A percentile compares a stretch with the other conserved stretches of the same genome.
Conservation (phyloP, 768 basidiomycete species). For the Boletus rubropictus region DNA sequence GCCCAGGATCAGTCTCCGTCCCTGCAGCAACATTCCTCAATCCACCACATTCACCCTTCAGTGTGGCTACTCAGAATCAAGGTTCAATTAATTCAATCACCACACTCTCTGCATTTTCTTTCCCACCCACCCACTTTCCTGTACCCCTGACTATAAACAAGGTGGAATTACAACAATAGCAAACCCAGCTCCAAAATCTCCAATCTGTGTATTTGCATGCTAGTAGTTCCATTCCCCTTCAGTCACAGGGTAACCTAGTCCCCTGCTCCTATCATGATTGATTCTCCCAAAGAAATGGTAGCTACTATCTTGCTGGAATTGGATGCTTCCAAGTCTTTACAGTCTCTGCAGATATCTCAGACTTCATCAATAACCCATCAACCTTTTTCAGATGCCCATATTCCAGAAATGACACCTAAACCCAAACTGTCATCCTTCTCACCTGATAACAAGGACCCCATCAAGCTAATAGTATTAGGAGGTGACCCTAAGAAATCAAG, state of each 20-base stretch:
- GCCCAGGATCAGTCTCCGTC: constrained; percentile 9
- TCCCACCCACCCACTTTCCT: constrained; percentile 68
- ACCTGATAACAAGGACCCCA: background rate
- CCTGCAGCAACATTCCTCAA: constrained; percentile 9
- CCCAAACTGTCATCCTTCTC: background rate
- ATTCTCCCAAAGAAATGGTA: constrained; percentile 19
- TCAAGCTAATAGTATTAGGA: background rate
- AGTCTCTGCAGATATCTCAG: constrained; percentile 6
- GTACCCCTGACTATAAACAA: constrained; percentile 40
- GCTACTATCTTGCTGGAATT: constrained; percentile 4
- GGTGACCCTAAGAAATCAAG: constrained; percentile 11
- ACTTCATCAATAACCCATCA: constrained; percentile 4
- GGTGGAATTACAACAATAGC: constrained; percentile 23
- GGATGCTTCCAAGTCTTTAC: constrained; percentile 2
- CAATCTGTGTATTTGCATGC: constrained; percentile 13
- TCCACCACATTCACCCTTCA: constrained; percentile 25
- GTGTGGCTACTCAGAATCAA: constrained; percentile 15
- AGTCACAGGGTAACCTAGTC: background rate
- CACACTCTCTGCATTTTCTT: constrained; percentile 67
- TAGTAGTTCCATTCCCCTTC: constrained; percentile 12
- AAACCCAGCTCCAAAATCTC: constrained; percentile 20
- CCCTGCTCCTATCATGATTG: constrained; percentile 11
- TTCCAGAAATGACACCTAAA: background rate
- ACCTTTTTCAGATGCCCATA: background rate
- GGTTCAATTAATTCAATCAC: constrained; percentile 46